Evolutionary conservation across 2,329 filamentous ascomycete genomes (phyloP).

Genomic region (Penicillium rolfsii): DNA sequence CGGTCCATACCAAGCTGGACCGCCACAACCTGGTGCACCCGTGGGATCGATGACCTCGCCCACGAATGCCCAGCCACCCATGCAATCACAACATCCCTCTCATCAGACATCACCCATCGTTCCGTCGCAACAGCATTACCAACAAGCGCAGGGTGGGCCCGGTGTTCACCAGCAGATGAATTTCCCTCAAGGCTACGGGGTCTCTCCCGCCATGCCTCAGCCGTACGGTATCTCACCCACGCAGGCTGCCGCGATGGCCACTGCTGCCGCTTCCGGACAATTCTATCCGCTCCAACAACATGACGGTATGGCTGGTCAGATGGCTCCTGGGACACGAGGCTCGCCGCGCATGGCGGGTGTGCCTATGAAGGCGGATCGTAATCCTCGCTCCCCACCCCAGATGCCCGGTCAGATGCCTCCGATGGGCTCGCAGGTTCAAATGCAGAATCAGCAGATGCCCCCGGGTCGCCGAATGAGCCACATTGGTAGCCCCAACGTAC

Average conservation of each 20-base stretch:
- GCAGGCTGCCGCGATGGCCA: conserved; percentile 91
- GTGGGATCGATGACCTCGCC: conserved; percentile 69
- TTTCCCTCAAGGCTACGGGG: conserved; percentile 78
- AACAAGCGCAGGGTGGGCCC: conserved; percentile 63
- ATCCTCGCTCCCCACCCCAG: conserved; percentile 75
- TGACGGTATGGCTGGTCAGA: conserved; percentile 68
- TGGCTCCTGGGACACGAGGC: conserved; percentile 58
- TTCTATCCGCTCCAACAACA: conserved; percentile 74
- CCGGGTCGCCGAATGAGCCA: conserved; percentile 70
- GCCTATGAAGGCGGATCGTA: conserved; percentile 72
- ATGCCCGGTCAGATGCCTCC: conserved; percentile 63
- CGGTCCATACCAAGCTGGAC: conserved; percentile 65
- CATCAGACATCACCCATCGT: conserved; percentile 80
- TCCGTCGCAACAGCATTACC: conserved; percentile 72
- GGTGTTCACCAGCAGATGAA: conserved; percentile 71
- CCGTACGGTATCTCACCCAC: conserved; percentile 78
- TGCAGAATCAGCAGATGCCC: conserved; percentile 62
- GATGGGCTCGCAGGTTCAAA: conserved; percentile 52
- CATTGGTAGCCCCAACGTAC: conserved; percentile 73
- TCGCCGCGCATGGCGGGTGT: conserved; percentile 76
- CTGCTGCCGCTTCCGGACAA: conserved; percentile 85
- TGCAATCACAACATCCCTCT: conserved; percentile 60
- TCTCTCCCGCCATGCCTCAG: conserved; percentile 72
- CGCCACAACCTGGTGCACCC: conserved; percentile 52
- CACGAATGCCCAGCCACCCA: conserved; percentile 69